Conservation (phyloP, 345 rosid species). For the Microcos paniculata region DNA sequence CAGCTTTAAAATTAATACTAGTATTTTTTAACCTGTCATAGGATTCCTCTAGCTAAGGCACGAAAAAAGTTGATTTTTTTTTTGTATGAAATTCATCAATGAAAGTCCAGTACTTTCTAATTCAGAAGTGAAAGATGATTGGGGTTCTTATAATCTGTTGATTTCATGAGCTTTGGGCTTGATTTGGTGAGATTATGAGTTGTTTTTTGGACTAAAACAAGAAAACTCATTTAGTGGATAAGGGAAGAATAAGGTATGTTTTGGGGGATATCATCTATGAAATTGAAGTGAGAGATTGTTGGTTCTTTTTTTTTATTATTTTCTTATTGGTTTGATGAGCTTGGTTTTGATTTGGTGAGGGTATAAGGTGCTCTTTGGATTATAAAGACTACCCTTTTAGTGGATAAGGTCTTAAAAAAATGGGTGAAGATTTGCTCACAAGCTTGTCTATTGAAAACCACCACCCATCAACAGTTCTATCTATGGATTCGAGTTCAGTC, state of each 20-base stretch:
- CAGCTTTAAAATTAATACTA: neutral
- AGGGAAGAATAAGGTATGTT: neutral
- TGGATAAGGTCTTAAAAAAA: conserved; percentile 3
- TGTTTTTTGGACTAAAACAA: neutral
- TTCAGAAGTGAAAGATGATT: neutral
- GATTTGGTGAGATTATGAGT: conserved; percentile 4
- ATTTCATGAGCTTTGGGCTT: neutral
- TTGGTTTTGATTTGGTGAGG: neutral
- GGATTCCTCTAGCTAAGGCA: conserved; percentile 1
- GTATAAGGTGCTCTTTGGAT: neutral
- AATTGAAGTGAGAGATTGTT: neutral
- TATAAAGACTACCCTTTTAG: neutral
- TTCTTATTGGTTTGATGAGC: neutral
- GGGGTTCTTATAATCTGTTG: neutral
- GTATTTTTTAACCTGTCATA: neutral
- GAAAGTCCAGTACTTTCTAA: neutral
- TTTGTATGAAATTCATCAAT: neutral
- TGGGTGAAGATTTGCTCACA: conserved; percentile 63
- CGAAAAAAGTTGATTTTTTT: neutral
- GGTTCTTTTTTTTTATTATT: neutral
- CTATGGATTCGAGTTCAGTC: conserved; percentile 92
- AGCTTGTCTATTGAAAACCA: conserved; percentile 79
- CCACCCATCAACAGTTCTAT: conserved; percentile 88
- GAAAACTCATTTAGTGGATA: neutral
- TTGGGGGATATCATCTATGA: neutral